Percentiles rank a stretch among this genome's conserved stretches.
Conservation (phyloP, 2,329 filamentous ascomycete genomes). For the Aureobasidium sp. region DNA sequence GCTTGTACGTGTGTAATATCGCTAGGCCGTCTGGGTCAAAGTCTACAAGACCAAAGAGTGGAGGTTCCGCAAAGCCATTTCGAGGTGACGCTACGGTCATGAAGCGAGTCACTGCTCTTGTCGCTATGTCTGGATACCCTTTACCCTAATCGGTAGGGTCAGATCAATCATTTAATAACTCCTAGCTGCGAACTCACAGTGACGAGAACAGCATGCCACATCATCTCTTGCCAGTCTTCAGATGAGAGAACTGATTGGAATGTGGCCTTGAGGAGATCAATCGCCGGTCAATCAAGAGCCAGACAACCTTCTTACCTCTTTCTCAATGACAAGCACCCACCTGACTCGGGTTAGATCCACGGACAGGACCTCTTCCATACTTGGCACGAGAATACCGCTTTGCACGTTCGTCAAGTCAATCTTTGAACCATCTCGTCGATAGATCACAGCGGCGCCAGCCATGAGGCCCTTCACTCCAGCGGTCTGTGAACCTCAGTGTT, state of each 20-base stretch:
- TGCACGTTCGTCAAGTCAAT: constrained; percentile 35
- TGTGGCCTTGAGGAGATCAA: constrained; percentile 51
- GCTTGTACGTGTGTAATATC: constrained; percentile 67
- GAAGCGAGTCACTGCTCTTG: constrained; percentile 55
- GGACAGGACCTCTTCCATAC: constrained; percentile 40
- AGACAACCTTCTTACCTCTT: constrained; percentile 51
- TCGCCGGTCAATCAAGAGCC: background rate
- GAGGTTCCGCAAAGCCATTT: constrained; percentile 36
- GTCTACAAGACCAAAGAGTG: constrained; percentile 61
- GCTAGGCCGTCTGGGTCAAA: constrained; percentile 70
- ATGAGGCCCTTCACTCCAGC: constrained; percentile 69
- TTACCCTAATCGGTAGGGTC: constrained; percentile 53
- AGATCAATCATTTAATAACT: background rate
- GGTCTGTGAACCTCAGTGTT: constrained; percentile 36
- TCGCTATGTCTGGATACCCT: constrained; percentile 72
- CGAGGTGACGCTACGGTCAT: constrained; percentile 43
- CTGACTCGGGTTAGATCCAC: constrained; percentile 45
- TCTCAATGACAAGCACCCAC: constrained; percentile 72
- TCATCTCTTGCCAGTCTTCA: constrained; percentile 46
- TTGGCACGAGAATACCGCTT: constrained; percentile 57
- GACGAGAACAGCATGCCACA: constrained; percentile 56
- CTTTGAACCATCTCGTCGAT: constrained; percentile 39
- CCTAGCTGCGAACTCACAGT: constrained; percentile 44
- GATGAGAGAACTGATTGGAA: constrained; percentile 60
- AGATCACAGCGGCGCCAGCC: constrained; percentile 50